Conservation (phyloP, 2,329 filamentous ascomycete genomes). For the Stenocarpella maydis region DNA sequence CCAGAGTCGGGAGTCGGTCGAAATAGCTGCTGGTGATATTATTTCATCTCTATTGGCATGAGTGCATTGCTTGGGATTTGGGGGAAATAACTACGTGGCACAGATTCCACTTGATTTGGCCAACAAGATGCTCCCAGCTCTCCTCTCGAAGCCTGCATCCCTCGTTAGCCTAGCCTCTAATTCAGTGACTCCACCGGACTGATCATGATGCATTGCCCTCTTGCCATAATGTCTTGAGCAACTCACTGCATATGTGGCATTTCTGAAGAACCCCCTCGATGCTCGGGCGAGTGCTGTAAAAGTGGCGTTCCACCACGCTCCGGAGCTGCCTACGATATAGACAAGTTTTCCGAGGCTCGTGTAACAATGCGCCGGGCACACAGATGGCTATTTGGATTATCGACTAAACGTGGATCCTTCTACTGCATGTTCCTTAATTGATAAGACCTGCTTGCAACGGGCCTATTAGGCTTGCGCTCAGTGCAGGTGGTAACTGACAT, state of each 20-base stretch:
- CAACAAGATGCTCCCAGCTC: neutral
- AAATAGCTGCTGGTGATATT: neutral
- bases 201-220: rapidly evolving
- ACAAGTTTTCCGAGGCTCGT: too few relatives aligned
- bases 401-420: too few relatives aligned
- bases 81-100: neutral
- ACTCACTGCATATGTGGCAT: neutral
- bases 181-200: neutral
- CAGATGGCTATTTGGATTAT: too few relatives aligned
- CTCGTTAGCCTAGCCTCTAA: neutral
- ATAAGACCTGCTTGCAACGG: neutral
- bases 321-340: neutral
- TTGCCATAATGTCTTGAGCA: neutral
- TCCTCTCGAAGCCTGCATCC: neutral
- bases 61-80: neutral
- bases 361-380: neutral
- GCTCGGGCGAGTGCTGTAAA: neutral
- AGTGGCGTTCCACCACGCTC: too few relatives aligned
- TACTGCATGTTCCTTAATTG: too few relatives aligned
- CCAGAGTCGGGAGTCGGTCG: neutral
- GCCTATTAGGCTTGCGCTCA: neutral
- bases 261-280: neutral
- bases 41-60: neutral
- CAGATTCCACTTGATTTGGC: neutral
- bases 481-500: neutral